These are phyloP conservation scores for Stephanocyclus meneghinianus DNA, from an alignment of 352 stramenopile species.

Conservation along the genomic window DNA sequence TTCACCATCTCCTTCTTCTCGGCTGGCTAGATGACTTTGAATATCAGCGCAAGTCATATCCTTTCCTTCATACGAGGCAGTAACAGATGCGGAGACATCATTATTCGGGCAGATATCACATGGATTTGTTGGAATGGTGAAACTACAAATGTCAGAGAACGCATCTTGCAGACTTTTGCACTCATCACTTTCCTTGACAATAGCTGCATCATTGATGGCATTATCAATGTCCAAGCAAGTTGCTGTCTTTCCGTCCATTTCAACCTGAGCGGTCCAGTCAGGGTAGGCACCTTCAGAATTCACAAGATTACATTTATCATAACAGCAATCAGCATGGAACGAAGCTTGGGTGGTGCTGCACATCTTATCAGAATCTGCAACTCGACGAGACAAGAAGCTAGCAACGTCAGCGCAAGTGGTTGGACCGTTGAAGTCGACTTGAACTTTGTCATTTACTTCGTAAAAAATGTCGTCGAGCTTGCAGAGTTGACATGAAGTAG, in stretches of 20 bases:
- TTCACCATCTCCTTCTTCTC: conserved; percentile 49
- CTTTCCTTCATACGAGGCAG: conserved; percentile 42
- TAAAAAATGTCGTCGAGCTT: conserved; percentile 55
- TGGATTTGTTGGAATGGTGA: conserved; percentile 49
- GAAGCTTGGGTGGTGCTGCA: conserved; percentile 52
- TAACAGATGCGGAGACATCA: conserved; percentile 43
- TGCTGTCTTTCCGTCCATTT: conserved; percentile 55
- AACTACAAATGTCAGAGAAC: conserved; percentile 58
- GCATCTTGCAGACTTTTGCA: conserved; percentile 50
- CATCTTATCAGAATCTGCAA: conserved; percentile 48
- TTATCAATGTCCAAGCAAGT: conserved; percentile 59
- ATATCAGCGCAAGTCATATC: conserved; percentile 61
- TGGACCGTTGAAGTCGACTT: conserved; percentile 64
- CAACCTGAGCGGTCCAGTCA: conserved; percentile 55
- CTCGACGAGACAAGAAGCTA: conserved; percentile 52
- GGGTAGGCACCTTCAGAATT: conserved; percentile 42
- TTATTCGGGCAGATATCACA: conserved; percentile 59
- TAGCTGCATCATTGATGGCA: conserved; percentile 55
- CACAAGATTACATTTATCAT: conserved; percentile 56
- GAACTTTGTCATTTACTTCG: conserved; percentile 57
- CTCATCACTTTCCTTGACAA: conserved; percentile 50
- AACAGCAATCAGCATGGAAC: conserved; percentile 60
- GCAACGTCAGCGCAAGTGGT: conserved; percentile 59
- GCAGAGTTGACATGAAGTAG: conserved; percentile 60
- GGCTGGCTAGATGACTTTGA: conserved; percentile 32